Percentiles rank a stretch among this genome's conserved stretches.
Conservation (phyloP, 2,329 filamentous ascomycete genomes). For the Penicillium sp. region DNA sequence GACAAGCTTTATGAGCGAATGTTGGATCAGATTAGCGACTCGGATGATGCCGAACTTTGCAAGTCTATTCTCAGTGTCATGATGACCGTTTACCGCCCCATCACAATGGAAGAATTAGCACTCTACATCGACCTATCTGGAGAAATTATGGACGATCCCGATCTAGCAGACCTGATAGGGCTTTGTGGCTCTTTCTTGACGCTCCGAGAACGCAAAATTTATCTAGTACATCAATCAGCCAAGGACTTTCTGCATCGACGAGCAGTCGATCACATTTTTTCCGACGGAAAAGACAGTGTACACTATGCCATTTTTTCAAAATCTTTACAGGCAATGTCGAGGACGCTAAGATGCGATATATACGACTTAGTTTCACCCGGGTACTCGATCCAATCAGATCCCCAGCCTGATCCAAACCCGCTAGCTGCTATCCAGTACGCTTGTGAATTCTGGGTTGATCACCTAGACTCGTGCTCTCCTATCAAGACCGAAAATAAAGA, state of each 20-base stretch:
- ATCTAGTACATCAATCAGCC: constrained; percentile 29
- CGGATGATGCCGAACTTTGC: constrained; percentile 32
- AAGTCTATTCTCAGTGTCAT: constrained; percentile 35
- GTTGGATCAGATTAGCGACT: constrained; percentile 28
- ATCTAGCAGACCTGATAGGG: constrained; percentile 10
- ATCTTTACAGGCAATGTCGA: constrained; percentile 34
- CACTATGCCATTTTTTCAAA: constrained; percentile 36
- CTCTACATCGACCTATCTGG: neutral
- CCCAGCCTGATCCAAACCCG: constrained; percentile 22
- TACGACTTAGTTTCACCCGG: constrained; percentile 31
- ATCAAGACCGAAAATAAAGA: neutral
- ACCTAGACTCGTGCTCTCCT: constrained; percentile 22
- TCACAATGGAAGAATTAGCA: constrained; percentile 38
- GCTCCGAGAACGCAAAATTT: constrained; percentile 15
- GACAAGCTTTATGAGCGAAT: constrained; percentile 24
- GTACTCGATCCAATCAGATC: constrained; percentile 12
- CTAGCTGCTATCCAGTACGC: constrained; percentile 32
- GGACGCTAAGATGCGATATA: constrained; percentile 36
- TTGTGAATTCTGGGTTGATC: constrained; percentile 38
- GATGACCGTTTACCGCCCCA: constrained; percentile 36
- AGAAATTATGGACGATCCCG: neutral
- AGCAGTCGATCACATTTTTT: constrained; percentile 26
- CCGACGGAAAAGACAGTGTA: constrained; percentile 14
- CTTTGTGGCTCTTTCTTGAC: constrained; percentile 29
- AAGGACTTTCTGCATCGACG: constrained; percentile 20